A percentile compares a stretch with the other conserved stretches of the same genome.
Conservation (phyloP, 371 early-diverging fungal species). For the Mucor irregularis region DNA sequence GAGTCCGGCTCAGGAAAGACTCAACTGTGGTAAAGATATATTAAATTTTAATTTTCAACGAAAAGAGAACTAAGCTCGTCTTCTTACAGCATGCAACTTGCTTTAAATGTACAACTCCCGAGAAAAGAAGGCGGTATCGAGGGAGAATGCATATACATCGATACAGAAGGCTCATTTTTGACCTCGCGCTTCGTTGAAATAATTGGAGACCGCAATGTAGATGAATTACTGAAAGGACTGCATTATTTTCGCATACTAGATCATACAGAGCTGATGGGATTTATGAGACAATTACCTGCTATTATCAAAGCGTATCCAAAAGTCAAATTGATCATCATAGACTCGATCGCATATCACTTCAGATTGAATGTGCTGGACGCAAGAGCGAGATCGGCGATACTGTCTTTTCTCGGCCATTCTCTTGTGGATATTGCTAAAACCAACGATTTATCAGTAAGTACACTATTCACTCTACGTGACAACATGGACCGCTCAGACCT, state of each 20-base stretch:
- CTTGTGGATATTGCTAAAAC: constrained; percentile 47
- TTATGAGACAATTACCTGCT: constrained; percentile 52
- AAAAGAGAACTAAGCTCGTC: too few relatives aligned
- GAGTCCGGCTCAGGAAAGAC: constrained; percentile 71
- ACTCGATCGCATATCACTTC: constrained; percentile 69
- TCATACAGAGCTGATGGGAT: constrained; percentile 53
- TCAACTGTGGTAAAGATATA: constrained; percentile 56
- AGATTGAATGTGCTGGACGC: constrained; percentile 51
- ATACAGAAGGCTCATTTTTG: constrained; percentile 68
- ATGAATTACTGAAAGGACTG: constrained; percentile 38
- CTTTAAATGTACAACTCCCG: constrained; percentile 56
- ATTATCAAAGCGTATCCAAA: constrained; percentile 41
- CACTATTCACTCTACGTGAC: background rate
- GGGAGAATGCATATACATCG: constrained; percentile 68
- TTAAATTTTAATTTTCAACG: too few relatives aligned
- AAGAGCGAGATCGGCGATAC: constrained; percentile 40
- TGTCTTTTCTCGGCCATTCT: constrained; percentile 48
- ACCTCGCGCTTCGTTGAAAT: constrained; percentile 43
- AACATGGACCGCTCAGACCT: too few relatives aligned
- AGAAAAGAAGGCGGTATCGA: constrained; percentile 35
- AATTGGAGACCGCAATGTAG: constrained; percentile 15
- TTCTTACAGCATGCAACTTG: constrained; percentile 72
- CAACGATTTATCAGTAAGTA: constrained; percentile 43
- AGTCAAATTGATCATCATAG: constrained; percentile 62
- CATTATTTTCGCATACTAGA: constrained; percentile 54